Percentiles rank a stretch among this genome's conserved stretches.
These are phyloP conservation scores for Selaginella tamariscina DNA, from an alignment of 75 land plant species.

Conservation along the genomic window DNA sequence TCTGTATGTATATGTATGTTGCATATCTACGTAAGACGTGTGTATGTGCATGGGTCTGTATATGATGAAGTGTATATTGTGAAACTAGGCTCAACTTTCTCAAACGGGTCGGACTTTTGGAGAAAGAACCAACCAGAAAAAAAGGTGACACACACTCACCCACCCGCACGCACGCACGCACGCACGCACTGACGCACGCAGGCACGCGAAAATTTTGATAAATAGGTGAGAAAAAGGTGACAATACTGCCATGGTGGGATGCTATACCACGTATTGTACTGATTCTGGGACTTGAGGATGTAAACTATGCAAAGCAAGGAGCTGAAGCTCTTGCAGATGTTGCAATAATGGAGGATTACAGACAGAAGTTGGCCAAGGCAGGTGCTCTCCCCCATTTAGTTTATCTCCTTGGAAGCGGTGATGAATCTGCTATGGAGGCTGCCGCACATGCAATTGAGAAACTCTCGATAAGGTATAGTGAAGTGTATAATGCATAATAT, in stretches of 20 bases:
- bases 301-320: constrained; percentile 43
- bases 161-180: no score
- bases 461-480: constrained; percentile 51
- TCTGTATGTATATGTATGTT: no score
- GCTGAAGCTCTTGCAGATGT: constrained; percentile 57
- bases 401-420: constrained; percentile 36
- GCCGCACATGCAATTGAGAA: constrained; percentile 51
- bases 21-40: no score
- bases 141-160: no score
- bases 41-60: no score
- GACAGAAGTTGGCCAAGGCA: constrained; percentile 61
- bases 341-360: constrained; percentile 59
- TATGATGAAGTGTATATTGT: no score
- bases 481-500: not conserved
- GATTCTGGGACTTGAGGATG: constrained; percentile 63
- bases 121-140: constrained; percentile 41
- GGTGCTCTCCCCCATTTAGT: constrained; percentile 59
- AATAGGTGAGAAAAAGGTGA: constrained; percentile 16
- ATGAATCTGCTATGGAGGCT: constrained; percentile 39
- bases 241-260: constrained; percentile 71
- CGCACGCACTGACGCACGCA: constrained; percentile 7
- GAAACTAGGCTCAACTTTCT: constrained; percentile 84
- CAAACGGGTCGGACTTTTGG: constrained; percentile 63
- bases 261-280: constrained; percentile 78
- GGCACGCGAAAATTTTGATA: constrained; percentile 2